Conservation (phyloP, 306 rosid genomes). For the Gynostemma pentaphyllum region DNA sequence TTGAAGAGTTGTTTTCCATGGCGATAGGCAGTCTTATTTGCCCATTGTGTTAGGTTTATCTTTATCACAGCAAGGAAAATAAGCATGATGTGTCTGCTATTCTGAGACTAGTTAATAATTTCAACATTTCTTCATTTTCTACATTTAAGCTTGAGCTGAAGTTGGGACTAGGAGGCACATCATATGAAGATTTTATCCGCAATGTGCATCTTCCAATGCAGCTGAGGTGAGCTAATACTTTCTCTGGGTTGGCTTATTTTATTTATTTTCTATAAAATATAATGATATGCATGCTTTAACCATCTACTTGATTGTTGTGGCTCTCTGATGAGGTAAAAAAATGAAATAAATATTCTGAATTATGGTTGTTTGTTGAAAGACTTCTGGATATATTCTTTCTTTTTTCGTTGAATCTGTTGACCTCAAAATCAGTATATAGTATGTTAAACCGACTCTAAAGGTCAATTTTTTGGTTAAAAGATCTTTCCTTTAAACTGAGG, state of each 20-base stretch:
- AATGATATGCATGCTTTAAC: background rate
- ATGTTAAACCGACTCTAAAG: too few species aligned
- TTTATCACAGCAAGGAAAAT: background rate
- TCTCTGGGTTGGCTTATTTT: background rate
- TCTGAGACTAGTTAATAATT: background rate
- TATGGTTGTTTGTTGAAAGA: background rate
- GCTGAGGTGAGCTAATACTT: constrained; percentile 53
- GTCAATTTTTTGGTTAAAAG: too few species aligned
- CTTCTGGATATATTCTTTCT: too few species aligned
- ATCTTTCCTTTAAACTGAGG: too few species aligned
- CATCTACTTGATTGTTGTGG: background rate
- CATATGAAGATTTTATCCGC: constrained; percentile 73
- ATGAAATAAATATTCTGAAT: background rate
- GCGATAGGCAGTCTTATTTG: background rate
- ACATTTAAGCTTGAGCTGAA: constrained; percentile 78
- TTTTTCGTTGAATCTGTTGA: too few species aligned
- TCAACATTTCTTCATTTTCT: constrained; percentile 1
- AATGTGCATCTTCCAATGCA: constrained; percentile 86
- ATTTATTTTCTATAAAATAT: background rate
- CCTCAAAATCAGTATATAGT: too few species aligned
- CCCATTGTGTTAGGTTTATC: background rate
- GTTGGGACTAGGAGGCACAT: constrained; percentile 93
- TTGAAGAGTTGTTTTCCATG: background rate
- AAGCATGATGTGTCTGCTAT: background rate
- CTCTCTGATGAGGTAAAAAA: background rate